These are phyloP conservation scores for Colletotrichum echinochloae DNA, from an alignment of 2,329 filamentous ascomycete species.

Conservation along the genomic window DNA sequence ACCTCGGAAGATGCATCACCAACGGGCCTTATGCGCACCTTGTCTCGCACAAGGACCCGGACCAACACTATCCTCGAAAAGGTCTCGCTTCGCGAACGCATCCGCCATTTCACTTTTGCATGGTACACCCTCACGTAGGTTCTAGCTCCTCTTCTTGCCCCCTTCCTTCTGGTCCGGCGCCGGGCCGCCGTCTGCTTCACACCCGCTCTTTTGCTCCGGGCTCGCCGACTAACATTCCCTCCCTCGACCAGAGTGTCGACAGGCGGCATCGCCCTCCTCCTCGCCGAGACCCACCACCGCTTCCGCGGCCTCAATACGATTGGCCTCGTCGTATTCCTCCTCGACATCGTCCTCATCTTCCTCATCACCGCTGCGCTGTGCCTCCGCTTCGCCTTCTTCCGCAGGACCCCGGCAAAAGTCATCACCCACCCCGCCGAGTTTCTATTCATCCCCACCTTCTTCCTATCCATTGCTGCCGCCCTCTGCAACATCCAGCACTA, in stretches of 20 bases:
- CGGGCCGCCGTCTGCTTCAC: neutral
- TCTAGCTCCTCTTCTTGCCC: neutral
- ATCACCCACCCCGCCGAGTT: conserved; percentile 66
- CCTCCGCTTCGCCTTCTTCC: conserved; percentile 58
- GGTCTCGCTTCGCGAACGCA: conserved; percentile 44
- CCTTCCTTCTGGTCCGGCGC: neutral
- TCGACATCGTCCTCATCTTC: conserved; percentile 67
- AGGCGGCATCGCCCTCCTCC: conserved; percentile 65
- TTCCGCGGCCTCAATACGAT: conserved; percentile 66
- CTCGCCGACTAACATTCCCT: neutral
- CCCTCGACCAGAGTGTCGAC: conserved; percentile 42
- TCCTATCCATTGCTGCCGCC: conserved; percentile 70
- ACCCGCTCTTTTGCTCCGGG: neutral
- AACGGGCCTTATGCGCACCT: conserved; percentile 25
- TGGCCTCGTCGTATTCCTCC: conserved; percentile 66
- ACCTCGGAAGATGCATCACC: conserved; percentile 20
- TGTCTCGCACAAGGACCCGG: conserved; percentile 33
- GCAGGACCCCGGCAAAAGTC: conserved; percentile 58
- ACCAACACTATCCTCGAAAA: conserved; percentile 37
- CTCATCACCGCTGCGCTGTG: conserved; percentile 60
- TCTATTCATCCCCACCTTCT: conserved; percentile 72
- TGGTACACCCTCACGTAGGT: conserved; percentile 63
- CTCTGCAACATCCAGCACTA: conserved; percentile 64
- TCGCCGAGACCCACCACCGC: conserved; percentile 62
- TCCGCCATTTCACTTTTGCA: conserved; percentile 61